Base-by-base conservation (phyloP, 768 basidiomycete genomes). In the Leccinum boreale region DNA sequence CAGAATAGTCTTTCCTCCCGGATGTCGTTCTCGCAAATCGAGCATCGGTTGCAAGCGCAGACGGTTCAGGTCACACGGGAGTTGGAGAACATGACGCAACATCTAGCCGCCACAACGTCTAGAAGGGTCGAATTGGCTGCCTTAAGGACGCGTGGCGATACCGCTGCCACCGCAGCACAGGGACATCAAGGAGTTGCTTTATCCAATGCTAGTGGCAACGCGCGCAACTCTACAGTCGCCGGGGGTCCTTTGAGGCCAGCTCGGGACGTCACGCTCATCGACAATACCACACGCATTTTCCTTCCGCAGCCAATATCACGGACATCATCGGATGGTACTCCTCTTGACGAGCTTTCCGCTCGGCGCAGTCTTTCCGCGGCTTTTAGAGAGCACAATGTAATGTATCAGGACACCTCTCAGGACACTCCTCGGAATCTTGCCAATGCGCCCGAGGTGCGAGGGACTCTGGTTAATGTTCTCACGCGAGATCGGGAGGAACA, bases 21-120 rank as follows among this genome's bases (percentile, higher is more conserved):
- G 42, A 54, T 65, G 6, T 57, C 70, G 45, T 46, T 67, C 33
- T 60, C 67, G 36, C 66, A 59, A 46, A 55, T 74, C 1, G 72
- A 72, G 36, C 72, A 72, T 45, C 67, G 58, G 49, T 28, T 68
- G 53, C 70, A 70, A 39, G 59, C 54, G 1, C 71, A 74, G 55
- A 67, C 71, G 4, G 61, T 62, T n/a, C 64, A 68, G 57, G 71
- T 72, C 17, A 63, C 73, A n/a, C 67, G 65, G 53, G 73, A 73
- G 53, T 53, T 73, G 8, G 73, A 73, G 56, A 65, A 33, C 52
- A 72, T 73, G 71, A 66, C 68, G 15, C 66, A 65, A 45, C 66
- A 61, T 19, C 57, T 74, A 50, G 56, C 59, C 3, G 55, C 63
- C 3, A 60, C 59, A 12, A 62, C 69, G 33, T 63, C 61, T 33